A percentile compares a stretch with the other conserved stretches of the same genome.
phyloP scores from a whole-genome alignment of 2,329 filamentous ascomycete genomes.

The Phialocephala subalpina region DNA sequence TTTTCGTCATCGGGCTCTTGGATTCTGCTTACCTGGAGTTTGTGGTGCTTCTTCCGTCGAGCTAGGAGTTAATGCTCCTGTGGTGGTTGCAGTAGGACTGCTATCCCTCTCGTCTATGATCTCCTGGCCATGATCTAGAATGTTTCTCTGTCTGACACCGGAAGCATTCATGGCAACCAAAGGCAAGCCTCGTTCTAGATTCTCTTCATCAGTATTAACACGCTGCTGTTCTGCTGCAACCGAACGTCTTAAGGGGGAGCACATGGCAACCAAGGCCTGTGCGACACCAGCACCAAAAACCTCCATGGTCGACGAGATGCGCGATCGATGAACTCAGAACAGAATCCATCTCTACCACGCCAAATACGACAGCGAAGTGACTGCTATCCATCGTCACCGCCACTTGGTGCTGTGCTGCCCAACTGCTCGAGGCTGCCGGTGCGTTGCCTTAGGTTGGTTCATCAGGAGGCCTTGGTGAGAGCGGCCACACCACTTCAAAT shows the following conservation, averaged over 20 bases:
- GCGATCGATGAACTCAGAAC: slow-evolving; percentile 1
- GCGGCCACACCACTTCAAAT: slow-evolving; percentile 14
- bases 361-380: background rate
- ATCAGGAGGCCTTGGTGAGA: slow-evolving; percentile 1
- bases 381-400: background rate
- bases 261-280: slow-evolving; percentile 1
- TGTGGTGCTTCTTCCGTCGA: background rate
- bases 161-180: slow-evolving; percentile 5
- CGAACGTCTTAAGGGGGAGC: background rate
- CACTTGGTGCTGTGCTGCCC: background rate
- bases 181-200: slow-evolving; percentile 14
- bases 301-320: background rate
- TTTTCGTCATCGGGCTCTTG: background rate
- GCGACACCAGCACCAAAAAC: background rate
- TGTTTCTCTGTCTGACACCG: background rate
- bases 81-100: background rate
- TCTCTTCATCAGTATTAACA: slow-evolving; percentile 8
- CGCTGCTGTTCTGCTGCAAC: background rate
- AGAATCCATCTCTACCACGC: slow-evolving; percentile 10
- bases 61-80: background rate
- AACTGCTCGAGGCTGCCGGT: slow-evolving; percentile 13
- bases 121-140: background rate
- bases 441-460: background rate
- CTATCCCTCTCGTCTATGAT: background rate
- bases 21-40: background rate